Conservation (phyloP, 495 filamentous ascomycete species). For the Talaromyces trachyspermus region DNA sequence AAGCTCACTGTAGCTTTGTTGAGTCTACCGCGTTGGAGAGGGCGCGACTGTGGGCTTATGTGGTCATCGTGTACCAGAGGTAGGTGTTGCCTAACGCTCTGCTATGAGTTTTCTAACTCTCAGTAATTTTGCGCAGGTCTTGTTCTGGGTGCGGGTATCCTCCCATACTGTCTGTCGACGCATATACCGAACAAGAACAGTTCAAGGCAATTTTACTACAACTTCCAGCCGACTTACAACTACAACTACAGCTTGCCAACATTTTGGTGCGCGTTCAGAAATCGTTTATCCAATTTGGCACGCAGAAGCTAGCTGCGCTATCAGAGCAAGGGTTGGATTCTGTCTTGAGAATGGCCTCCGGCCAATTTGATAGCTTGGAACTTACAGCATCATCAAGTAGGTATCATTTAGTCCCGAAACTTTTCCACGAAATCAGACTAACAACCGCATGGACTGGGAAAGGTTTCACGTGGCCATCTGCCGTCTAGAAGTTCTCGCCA, state of each 20-base stretch:
- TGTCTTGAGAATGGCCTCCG: background rate
- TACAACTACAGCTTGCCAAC: background rate
- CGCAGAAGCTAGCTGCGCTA: background rate
- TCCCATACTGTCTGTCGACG: background rate
- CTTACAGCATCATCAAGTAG: background rate
- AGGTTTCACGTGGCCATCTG: conserved; percentile 21
- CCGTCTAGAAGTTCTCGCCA: conserved; percentile 29
- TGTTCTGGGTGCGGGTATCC: background rate
- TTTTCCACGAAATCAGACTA: background rate
- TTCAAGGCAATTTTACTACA: background rate
- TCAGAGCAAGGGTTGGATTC: background rate
- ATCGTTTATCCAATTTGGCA: background rate
- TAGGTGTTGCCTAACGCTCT: conserved; percentile 9
- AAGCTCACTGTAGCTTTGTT: conserved; percentile 12
- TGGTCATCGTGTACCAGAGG: conserved; percentile 33
- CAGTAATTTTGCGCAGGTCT: background rate
- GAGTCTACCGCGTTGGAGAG: conserved; percentile 28
- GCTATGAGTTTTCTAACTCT: background rate
- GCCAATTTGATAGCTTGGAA: background rate
- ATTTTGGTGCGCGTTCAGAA: background rate
- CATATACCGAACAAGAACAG: background rate
- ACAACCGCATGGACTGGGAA: conserved; percentile 10
- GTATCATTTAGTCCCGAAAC: background rate
- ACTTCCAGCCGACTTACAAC: background rate
- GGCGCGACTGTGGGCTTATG: conserved; percentile 34